Percentiles rank a stretch among this genome's conserved stretches.
Conservation (phyloP, 1,284 basidiomycete genomes). For the Fomitopsis pinicola region DNA sequence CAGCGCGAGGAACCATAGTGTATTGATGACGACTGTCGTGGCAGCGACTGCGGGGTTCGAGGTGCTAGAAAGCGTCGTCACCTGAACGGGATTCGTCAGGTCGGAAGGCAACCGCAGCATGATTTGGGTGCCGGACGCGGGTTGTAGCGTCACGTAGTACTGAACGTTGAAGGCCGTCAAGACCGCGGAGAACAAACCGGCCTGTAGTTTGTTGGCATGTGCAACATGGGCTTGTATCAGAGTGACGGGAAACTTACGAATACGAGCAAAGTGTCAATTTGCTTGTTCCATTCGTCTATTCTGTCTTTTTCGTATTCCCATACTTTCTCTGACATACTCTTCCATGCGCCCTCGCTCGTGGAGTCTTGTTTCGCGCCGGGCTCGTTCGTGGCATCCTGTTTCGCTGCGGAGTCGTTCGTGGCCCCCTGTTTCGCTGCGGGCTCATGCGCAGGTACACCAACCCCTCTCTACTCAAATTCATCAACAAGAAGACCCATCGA, state of each 20-base stretch:
- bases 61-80: background rate
- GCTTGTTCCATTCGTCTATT: background rate
- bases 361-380: too few relatives aligned
- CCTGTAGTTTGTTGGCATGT: background rate
- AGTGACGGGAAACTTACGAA: background rate
- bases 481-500: too few relatives aligned
- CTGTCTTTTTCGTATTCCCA: background rate
- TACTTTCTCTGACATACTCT: background rate
- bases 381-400: too few relatives aligned
- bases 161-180: slow-evolving; percentile 11
- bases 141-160: slow-evolving; percentile 5
- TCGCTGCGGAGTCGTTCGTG: too few relatives aligned
- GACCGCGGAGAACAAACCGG: slow-evolving; percentile 13
- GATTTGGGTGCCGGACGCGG: too few relatives aligned
- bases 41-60: background rate
- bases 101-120: too few relatives aligned
- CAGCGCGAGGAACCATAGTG: slow-evolving; percentile 15
- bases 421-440: too few relatives aligned
- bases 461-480: too few relatives aligned
- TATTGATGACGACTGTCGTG: slow-evolving; percentile 3
- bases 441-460: too few relatives aligned
- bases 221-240: background rate
- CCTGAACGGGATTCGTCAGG: too few relatives aligned
- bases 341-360: too few relatives aligned
- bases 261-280: background rate